A percentile compares a stretch with the other conserved stretches of the same genome.
Evolutionary conservation across 495 filamentous ascomycete species (phyloP).

Genomic region (Terfezia boudieri): DNA sequence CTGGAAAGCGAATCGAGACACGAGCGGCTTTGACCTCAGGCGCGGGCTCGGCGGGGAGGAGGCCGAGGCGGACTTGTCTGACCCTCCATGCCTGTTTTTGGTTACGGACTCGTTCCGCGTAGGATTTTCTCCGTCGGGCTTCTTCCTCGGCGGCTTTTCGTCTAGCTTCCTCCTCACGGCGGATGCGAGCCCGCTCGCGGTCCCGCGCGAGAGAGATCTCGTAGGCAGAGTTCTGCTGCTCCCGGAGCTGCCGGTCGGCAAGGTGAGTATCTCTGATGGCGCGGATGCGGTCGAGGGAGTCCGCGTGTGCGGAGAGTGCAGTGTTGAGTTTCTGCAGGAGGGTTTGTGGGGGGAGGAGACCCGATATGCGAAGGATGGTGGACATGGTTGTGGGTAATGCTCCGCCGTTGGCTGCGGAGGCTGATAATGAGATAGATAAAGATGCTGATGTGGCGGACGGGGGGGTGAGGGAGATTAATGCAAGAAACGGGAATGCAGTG

Average conservation of each 20-base stretch:
- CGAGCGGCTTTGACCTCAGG: slow-evolving; percentile 48
- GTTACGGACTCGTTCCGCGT: slow-evolving; percentile 44
- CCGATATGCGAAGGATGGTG: slow-evolving; percentile 49
- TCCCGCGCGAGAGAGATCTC: slow-evolving; percentile 75
- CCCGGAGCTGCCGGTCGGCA: slow-evolving; percentile 48
- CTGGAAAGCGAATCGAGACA: slow-evolving; percentile 58
- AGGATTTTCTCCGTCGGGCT: slow-evolving; percentile 32
- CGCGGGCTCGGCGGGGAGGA: slow-evolving; percentile 44
- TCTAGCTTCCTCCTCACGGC: slow-evolving; percentile 50
- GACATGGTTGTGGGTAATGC: slow-evolving; percentile 30
- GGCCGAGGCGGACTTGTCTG: slow-evolving; percentile 29
- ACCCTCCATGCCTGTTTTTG: slow-evolving; percentile 29
- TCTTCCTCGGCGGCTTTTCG: slow-evolving; percentile 40
- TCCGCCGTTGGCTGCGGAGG: slow-evolving; percentile 1
- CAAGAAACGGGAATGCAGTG: slow-evolving; percentile 78
- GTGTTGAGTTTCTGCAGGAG: slow-evolving; percentile 49
- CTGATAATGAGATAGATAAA: slow-evolving; percentile 17
- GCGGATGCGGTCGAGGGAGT: slow-evolving; percentile 44
- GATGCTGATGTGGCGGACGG: slow-evolving; percentile 7
- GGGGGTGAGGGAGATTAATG: slow-evolving; percentile 63
- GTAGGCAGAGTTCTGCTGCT: slow-evolving; percentile 77
- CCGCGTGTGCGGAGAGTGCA: slow-evolving; percentile 45
- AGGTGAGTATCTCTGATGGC: slow-evolving; percentile 52
- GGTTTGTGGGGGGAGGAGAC: slow-evolving; percentile 38
- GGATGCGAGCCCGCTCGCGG: slow-evolving; percentile 52